Percentiles rank a stretch among this genome's conserved stretches.
Conservation (phyloP, 345 rosid genomes). For the Populus euphratica region DNA sequence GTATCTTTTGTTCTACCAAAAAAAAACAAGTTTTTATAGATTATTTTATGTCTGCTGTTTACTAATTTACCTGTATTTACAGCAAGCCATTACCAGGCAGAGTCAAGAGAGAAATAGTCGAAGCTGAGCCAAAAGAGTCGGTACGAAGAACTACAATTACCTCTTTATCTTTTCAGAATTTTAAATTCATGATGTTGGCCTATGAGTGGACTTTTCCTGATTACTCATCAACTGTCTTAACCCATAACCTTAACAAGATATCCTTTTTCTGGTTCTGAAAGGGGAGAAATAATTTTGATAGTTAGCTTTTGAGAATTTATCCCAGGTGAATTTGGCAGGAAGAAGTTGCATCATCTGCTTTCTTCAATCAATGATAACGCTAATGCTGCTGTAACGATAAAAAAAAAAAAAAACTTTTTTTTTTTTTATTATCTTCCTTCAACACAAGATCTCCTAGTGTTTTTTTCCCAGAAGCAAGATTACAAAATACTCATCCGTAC, state of each 20-base stretch:
- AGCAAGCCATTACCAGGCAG: slow-evolving; percentile 66
- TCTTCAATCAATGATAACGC: not conserved
- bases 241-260: not conserved
- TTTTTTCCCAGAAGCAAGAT: not conserved
- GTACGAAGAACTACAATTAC: slow-evolving; percentile 25
- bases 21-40: not conserved
- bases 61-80: slow-evolving; percentile 21
- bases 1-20: slow-evolving; percentile 27
- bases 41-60: not conserved
- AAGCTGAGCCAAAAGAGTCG: slow-evolving; percentile 56
- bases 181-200: not conserved
- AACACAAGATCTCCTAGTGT: not conserved
- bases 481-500: not conserved
- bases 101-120: slow-evolving; percentile 74
- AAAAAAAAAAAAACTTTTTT: no score
- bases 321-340: not conserved
- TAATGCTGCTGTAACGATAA: not conserved
- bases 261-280: not conserved
- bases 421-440: not conserved
- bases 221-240: not conserved
- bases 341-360: not conserved
- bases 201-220: not conserved
- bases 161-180: not conserved
- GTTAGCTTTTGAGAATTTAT: not conserved
- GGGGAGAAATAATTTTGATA: not conserved